Percentiles rank a stretch among this genome's conserved stretches.
These are phyloP conservation scores for Apiospora kogelbergensis DNA, from an alignment of 2,329 filamentous ascomycete genomes.

Conservation along the genomic window DNA sequence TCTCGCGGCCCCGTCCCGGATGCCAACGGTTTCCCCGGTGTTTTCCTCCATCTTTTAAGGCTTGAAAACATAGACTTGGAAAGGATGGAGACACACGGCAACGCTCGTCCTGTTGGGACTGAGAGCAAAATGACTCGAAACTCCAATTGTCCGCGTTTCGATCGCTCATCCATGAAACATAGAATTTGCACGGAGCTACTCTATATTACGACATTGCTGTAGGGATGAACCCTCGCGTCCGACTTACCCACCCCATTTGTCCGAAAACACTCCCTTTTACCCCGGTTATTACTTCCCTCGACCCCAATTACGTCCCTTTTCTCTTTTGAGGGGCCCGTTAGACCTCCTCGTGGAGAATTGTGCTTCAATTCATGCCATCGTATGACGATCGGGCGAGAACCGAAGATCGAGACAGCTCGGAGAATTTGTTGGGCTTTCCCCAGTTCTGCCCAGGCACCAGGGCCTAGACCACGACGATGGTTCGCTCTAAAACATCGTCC, in stretches of 20 bases:
- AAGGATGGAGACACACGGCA: constrained; percentile 1
- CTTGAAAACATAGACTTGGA: background rate
- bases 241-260: background rate
- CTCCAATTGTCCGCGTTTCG: background rate
- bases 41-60: background rate
- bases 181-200: background rate
- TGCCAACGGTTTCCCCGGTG: constrained; percentile 1
- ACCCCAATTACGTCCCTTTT: background rate
- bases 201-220: background rate
- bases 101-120: background rate
- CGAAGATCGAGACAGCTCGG: background rate
- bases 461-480: background rate
- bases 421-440: constrained; percentile 7
- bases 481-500: background rate
- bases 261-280: background rate
- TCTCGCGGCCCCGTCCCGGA: background rate
- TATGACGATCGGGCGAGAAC: constrained; percentile 2
- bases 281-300: background rate
- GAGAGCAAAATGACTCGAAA: background rate
- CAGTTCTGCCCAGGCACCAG: background rate
- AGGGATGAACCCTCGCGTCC: background rate
- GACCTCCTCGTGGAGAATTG: background rate
- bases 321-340: background rate
- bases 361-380: constrained; percentile 1
- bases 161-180: background rate